phyloP scores from a whole-genome alignment of 192 early-diverging fungal genomes.

The Podila horticola region DNA sequence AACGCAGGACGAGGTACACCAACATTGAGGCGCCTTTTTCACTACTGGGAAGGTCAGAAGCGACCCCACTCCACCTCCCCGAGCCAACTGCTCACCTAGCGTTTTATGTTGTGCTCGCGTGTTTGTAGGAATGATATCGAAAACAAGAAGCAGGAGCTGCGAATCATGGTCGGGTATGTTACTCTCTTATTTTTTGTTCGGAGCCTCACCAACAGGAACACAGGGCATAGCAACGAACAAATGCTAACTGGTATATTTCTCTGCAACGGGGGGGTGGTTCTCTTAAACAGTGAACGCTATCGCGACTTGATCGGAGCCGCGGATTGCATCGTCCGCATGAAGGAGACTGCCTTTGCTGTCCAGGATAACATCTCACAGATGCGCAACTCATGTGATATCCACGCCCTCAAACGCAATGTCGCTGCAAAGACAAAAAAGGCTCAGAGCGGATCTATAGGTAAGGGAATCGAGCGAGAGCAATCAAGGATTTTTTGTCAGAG shows the following conservation, averaged over 20 bases:
- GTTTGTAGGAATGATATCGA: constrained; percentile 74
- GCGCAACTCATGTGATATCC: constrained; percentile 64
- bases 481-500: too few species aligned
- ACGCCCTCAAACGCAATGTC: constrained; percentile 60
- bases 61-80: too few species aligned
- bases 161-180: constrained; percentile 87
- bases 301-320: constrained; percentile 88
- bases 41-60: too few species aligned
- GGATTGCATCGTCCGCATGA: constrained; percentile 82
- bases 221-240: neutral
- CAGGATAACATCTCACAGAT: constrained; percentile 67
- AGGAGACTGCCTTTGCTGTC: constrained; percentile 60
- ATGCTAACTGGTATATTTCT: neutral
- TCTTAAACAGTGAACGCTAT: constrained; percentile 75
- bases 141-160: constrained; percentile 81
- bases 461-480: too few species aligned
- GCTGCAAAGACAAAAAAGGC: constrained; percentile 52
- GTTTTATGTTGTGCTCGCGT: neutral
- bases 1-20: constrained; percentile 56
- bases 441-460: constrained; percentile 57
- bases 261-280: too few species aligned
- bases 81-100: too few species aligned
- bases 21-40: too few species aligned
- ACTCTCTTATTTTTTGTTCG: neutral
- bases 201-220: neutral